These are phyloP conservation scores for Penicillium freii DNA, from an alignment of 2,329 filamentous ascomycete species.

Conservation along the genomic window DNA sequence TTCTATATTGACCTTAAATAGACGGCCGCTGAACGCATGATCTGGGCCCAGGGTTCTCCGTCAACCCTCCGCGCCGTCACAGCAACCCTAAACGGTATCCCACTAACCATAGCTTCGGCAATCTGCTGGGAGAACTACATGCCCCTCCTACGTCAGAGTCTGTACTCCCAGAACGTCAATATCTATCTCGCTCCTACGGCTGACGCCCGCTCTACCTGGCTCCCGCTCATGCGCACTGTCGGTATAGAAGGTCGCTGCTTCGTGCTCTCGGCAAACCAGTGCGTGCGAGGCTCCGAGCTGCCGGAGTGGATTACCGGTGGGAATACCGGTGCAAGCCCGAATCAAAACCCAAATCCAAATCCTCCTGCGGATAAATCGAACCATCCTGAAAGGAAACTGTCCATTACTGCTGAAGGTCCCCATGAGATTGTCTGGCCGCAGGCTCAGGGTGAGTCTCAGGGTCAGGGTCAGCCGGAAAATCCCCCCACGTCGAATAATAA, in stretches of 20 bases:
- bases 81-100: slow-evolving; percentile 73
- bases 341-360: background rate
- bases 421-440: slow-evolving; percentile 3
- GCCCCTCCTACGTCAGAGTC: slow-evolving; percentile 76
- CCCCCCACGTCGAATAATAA: background rate
- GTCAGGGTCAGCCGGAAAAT: background rate
- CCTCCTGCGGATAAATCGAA: background rate
- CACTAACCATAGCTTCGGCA: slow-evolving; percentile 75
- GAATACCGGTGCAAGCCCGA: background rate
- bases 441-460: background rate
- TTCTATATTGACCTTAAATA: background rate
- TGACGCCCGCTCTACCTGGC: slow-evolving; percentile 78
- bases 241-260: slow-evolving; percentile 79
- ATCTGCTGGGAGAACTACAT: slow-evolving; percentile 99
- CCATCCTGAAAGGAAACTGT: background rate
- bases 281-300: slow-evolving; percentile 58
- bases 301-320: slow-evolving; percentile 49
- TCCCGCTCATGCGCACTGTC: slow-evolving; percentile 73
- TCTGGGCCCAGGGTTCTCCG: slow-evolving; percentile 57
- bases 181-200: slow-evolving; percentile 88
- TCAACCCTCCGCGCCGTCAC: slow-evolving; percentile 75
- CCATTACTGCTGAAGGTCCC: background rate
- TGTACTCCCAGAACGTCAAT: slow-evolving; percentile 89
- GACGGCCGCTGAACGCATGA: slow-evolving; percentile 2
- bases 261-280: slow-evolving; percentile 83